Percentiles rank a stretch among this genome's conserved stretches.
Evolutionary conservation across 2,329 filamentous ascomycete genomes (phyloP).

Genomic region (Tothia fuscella): DNA sequence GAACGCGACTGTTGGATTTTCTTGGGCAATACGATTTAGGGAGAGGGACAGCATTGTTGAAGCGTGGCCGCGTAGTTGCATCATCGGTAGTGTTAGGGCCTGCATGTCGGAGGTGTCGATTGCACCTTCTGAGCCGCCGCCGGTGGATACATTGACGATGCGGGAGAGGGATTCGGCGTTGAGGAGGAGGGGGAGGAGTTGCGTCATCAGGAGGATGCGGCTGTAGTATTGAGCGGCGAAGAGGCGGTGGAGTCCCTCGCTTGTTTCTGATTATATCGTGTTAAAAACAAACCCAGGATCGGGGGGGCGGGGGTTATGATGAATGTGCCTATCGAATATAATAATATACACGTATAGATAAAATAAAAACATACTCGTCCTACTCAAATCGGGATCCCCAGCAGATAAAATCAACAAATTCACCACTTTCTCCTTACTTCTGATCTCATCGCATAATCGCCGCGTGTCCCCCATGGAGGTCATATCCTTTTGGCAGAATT

Average conservation of each 20-base stretch:
- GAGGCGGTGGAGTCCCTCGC: background rate
- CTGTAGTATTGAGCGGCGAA: background rate
- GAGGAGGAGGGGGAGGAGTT: background rate
- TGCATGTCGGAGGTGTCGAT: background rate
- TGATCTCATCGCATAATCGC: background rate
- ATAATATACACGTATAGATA: too few species aligned
- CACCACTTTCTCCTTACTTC: background rate
- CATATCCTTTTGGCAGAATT: background rate
- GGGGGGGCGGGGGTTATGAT: too few species aligned
- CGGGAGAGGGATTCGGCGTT: background rate
- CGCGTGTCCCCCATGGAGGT: background rate
- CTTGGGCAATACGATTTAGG: background rate
- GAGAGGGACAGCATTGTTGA: background rate
- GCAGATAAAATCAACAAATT: background rate
- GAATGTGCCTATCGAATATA: too few species aligned
- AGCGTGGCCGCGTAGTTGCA: background rate
- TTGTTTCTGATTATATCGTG: too few species aligned
- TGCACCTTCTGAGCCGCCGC: background rate
- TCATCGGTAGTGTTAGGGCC: background rate
- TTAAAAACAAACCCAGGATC: too few species aligned
- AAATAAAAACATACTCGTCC: background rate
- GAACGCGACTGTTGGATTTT: background rate
- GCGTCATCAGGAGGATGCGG: background rate
- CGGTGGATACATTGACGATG: background rate
- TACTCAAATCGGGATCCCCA: background rate